Evolutionary conservation across 805 yeast genomes (phyloP).

Genomic region (Saturnispora silvae): DNA sequence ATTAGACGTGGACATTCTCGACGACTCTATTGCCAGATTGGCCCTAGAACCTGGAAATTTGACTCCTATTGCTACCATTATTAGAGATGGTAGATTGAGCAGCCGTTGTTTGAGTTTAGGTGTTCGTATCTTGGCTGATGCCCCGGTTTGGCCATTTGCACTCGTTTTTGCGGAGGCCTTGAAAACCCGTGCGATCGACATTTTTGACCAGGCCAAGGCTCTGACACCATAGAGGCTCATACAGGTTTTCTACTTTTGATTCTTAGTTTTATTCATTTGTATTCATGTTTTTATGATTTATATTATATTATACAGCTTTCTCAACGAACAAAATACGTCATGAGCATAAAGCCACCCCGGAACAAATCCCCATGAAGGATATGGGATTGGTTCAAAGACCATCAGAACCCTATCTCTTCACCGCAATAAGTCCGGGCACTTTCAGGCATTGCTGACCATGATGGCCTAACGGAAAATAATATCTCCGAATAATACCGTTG

Average conservation of each 20-base stretch:
- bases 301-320: too few species aligned
- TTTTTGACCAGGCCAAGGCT: slow-evolving; percentile 15
- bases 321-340: too few species aligned
- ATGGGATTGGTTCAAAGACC: too few species aligned
- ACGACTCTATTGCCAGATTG: slow-evolving; percentile 39
- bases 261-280: too few species aligned
- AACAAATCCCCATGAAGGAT: too few species aligned
- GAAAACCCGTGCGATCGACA: slow-evolving; percentile 47
- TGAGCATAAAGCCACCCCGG: too few species aligned
- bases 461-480: too few species aligned
- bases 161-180: slow-evolving; percentile 71
- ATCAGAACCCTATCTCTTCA: too few species aligned
- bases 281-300: too few species aligned
- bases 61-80: slow-evolving; percentile 36
- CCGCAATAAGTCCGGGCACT: too few species aligned
- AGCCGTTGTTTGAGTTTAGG: slow-evolving; percentile 56
- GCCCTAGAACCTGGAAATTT: slow-evolving; percentile 36
- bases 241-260: too few species aligned
- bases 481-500: not conserved
- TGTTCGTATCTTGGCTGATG: slow-evolving; percentile 68
- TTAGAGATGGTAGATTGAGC: slow-evolving; percentile 40
- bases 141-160: slow-evolving; percentile 81
- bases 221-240: slow-evolving; percentile 5
- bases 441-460: too few species aligned
- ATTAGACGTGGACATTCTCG: slow-evolving; percentile 37